A percentile compares a stretch with the other conserved stretches of the same genome.
Evolutionary conservation across 2,329 filamentous ascomycete genomes (phyloP).

Genomic region (Phialophora expanda): DNA sequence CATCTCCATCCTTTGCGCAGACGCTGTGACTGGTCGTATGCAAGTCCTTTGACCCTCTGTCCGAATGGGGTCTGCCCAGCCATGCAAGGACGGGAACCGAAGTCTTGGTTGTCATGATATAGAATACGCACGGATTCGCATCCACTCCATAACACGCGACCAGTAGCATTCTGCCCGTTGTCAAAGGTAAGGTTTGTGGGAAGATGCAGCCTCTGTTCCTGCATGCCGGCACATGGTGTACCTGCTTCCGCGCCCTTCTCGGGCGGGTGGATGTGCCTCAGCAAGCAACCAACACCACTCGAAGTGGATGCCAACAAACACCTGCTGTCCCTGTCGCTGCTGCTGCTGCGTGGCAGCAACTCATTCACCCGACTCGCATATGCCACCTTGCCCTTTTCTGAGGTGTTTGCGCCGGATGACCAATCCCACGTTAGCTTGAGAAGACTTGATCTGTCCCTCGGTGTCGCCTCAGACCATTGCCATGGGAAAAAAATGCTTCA

Average conservation of each 20-base stretch:
- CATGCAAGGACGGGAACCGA: slow-evolving; percentile 8
- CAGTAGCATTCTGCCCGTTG: slow-evolving; percentile 23
- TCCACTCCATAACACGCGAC: slow-evolving; percentile 31
- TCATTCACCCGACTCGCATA: slow-evolving; percentile 3
- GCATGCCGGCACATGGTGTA: slow-evolving; percentile 5
- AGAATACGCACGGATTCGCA: slow-evolving; percentile 23
- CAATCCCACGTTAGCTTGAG: neutral
- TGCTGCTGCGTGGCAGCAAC: neutral
- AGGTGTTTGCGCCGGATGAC: slow-evolving; percentile 9
- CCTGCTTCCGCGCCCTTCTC: slow-evolving; percentile 3
- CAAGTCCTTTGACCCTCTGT: neutral
- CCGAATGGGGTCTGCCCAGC: neutral
- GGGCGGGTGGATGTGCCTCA: neutral
- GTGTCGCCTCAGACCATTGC: neutral
- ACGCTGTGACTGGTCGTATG: neutral
- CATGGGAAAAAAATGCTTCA: too few species aligned
- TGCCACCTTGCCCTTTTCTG: neutral
- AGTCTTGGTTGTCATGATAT: slow-evolving; percentile 28
- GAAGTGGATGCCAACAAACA: slow-evolving; percentile 1
- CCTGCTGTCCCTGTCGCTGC: neutral
- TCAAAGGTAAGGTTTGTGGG: slow-evolving; percentile 3
- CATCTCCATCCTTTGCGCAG: neutral
- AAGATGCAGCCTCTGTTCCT: slow-evolving; percentile 10
- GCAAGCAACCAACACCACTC: neutral
- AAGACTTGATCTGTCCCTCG: neutral